Percentiles rank a stretch among this genome's conserved stretches.
phyloP scores from a whole-genome alignment of 1,284 basidiomycete genomes.

The Apiotrichum akiyoshidainum region DNA sequence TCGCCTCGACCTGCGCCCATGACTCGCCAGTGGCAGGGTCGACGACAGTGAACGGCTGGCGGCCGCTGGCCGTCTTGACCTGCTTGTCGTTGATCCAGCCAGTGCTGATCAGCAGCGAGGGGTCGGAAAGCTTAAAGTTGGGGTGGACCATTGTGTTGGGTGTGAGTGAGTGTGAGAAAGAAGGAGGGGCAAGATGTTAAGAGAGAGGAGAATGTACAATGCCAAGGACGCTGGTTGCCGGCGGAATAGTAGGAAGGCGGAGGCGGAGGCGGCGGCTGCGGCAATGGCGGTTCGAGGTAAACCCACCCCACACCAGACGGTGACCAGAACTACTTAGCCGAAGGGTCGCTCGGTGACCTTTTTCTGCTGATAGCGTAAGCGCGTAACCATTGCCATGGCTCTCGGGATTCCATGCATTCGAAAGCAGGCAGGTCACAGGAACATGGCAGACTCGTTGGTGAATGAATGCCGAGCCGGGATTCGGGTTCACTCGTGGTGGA shows the following conservation, averaged over 20 bases:
- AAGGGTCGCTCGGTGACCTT: too few relatives aligned
- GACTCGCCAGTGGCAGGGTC: slow-evolving; percentile 21
- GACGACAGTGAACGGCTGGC: slow-evolving; percentile 15
- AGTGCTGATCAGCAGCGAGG: slow-evolving; percentile 14
- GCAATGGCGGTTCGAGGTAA: not conserved
- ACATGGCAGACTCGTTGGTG: too few relatives aligned
- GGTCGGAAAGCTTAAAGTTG: slow-evolving; percentile 21
- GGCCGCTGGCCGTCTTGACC: slow-evolving; percentile 5
- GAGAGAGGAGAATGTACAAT: not conserved
- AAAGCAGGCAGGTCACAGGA: too few relatives aligned
- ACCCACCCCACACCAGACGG: too few relatives aligned
- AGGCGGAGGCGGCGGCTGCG: too few relatives aligned
- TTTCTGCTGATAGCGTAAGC: too few relatives aligned
- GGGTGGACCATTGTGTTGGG: slow-evolving; percentile 17
- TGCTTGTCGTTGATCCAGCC: slow-evolving; percentile 22
- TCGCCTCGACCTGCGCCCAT: slow-evolving; percentile 14
- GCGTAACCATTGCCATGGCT: too few relatives aligned
- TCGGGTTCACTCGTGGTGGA: too few relatives aligned
- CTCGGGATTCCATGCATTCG: too few relatives aligned
- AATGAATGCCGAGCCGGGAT: too few relatives aligned
- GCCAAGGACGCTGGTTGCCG: not conserved
- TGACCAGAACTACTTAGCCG: too few relatives aligned
- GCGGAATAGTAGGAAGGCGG: too few relatives aligned
- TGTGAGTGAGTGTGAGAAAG: not conserved
- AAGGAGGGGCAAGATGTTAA: not conserved